These are phyloP conservation scores for Iberis pinnata DNA, from an alignment of 345 rosid species.

Conservation along the genomic window DNA sequence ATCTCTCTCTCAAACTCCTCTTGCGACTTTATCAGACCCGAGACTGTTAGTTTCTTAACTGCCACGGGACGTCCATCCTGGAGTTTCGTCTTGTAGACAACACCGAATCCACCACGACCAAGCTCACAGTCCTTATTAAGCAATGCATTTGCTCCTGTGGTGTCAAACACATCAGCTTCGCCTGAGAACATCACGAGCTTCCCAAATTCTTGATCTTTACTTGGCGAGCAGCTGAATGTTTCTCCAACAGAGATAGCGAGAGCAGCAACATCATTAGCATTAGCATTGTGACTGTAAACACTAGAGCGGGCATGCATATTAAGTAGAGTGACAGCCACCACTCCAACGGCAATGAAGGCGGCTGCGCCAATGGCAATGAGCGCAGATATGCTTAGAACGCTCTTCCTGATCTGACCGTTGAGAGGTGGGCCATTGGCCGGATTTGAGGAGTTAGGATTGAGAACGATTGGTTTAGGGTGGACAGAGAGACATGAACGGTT, in stretches of 20 bases:
- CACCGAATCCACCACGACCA: slow-evolving; percentile 98
- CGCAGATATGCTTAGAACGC: slow-evolving; percentile 80
- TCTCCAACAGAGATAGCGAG: slow-evolving; percentile 56
- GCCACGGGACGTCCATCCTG: slow-evolving; percentile 79
- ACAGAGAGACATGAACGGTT: slow-evolving; percentile 76
- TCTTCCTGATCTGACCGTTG: slow-evolving; percentile 47
- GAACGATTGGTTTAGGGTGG: slow-evolving; percentile 92
- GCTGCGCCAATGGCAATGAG: slow-evolving; percentile 95
- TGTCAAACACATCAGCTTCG: slow-evolving; percentile 70
- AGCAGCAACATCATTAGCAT: slow-evolving; percentile 39
- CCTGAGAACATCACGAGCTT: slow-evolving; percentile 96
- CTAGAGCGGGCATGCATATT: slow-evolving; percentile 69
- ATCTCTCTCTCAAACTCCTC: slow-evolving; percentile 85
- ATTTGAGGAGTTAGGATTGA: slow-evolving; percentile 74
- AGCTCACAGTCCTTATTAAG: slow-evolving; percentile 92
- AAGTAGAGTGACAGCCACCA: slow-evolving; percentile 73
- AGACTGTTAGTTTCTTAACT: slow-evolving; percentile 82
- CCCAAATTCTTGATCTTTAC: slow-evolving; percentile 75
- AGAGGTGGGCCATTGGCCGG: slow-evolving; percentile 37
- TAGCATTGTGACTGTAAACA: slow-evolving; percentile 45
- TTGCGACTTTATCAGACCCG: slow-evolving; percentile 78
- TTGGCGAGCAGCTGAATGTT: slow-evolving; percentile 73
- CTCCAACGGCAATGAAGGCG: slow-evolving; percentile 73
- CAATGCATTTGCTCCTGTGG: slow-evolving; percentile 66
- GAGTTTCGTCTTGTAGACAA: slow-evolving; percentile 71